These are phyloP conservation scores for Scedosporium aurantiacum DNA, from an alignment of 2,329 filamentous ascomycete genomes.

Conservation along the genomic window DNA sequence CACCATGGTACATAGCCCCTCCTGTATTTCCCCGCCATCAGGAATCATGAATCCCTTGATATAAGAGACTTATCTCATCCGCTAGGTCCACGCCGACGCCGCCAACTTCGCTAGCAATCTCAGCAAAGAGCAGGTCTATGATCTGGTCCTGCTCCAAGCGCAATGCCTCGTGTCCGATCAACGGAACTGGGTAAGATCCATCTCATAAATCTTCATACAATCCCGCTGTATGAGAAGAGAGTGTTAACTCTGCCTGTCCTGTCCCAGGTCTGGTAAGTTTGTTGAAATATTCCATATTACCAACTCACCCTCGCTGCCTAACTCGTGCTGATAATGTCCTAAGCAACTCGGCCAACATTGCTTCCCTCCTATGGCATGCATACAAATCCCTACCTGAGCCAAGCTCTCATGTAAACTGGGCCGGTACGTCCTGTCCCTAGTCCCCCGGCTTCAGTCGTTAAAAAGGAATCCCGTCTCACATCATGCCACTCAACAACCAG, in stretches of 20 bases:
- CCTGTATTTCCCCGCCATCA: not conserved
- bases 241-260: not conserved
- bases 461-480: not conserved
- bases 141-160: constrained; percentile 61
- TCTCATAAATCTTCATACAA: not conserved
- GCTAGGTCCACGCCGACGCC: constrained; percentile 65
- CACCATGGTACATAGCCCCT: not conserved
- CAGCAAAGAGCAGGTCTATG: constrained; percentile 62
- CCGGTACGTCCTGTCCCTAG: constrained; percentile 32
- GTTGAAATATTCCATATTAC: not conserved
- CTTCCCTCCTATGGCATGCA: constrained; percentile 69
- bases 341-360: constrained; percentile 67
- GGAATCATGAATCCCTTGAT: not conserved
- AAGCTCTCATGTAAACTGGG: constrained; percentile 64
- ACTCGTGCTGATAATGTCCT: not conserved
- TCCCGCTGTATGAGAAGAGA: no score
- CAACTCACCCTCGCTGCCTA: not conserved
- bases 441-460: no score
- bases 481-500: constrained; percentile 23
- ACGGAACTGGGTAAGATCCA: constrained; percentile 59
- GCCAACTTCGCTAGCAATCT: constrained; percentile 59
- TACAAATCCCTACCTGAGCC: constrained; percentile 61
- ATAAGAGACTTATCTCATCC: not conserved
- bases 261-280: not conserved
- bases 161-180: constrained; percentile 60